Conservation (phyloP, 2,329 filamentous ascomycete species). For the Davidsoniella virescens region DNA sequence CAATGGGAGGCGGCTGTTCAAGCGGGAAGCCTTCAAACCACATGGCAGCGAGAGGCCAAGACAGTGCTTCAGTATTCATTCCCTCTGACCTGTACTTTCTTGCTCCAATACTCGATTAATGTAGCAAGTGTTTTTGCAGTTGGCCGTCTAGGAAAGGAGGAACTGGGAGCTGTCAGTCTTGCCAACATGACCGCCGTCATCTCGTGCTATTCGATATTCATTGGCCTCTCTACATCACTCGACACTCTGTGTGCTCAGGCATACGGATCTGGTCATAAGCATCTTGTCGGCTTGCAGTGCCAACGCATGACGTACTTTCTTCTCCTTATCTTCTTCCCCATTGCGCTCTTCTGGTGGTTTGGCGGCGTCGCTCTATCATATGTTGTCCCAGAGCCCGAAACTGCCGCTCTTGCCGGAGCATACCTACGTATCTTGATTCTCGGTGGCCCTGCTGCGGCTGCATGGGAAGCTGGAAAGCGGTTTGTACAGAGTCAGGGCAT, state of each 20-base stretch:
- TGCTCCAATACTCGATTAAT: constrained; percentile 73
- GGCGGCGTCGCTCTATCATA: constrained; percentile 46
- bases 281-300: constrained; percentile 69
- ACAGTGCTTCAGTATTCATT: constrained; percentile 57
- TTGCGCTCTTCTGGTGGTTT: constrained; percentile 53
- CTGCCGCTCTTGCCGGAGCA: constrained; percentile 49
- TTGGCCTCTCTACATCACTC: constrained; percentile 74
- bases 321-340: constrained; percentile 54
- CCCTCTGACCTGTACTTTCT: constrained; percentile 56
- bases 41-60: constrained; percentile 79
- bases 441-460: constrained; percentile 59
- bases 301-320: constrained; percentile 72
- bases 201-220: constrained; percentile 59
- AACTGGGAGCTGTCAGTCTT: constrained; percentile 29
- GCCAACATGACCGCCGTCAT: constrained; percentile 66
- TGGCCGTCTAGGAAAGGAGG: constrained; percentile 54
- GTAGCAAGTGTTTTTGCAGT: constrained; percentile 67
- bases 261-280: constrained; percentile 78
- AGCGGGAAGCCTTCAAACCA: constrained; percentile 68
- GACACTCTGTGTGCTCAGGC: constrained; percentile 91
- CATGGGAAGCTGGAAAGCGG: constrained; percentile 64
- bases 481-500: constrained; percentile 72
- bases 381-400: constrained; percentile 35
- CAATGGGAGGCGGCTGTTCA: constrained; percentile 78
- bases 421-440: constrained; percentile 59